Percentiles rank a stretch among this genome's conserved stretches.
These are phyloP conservation scores for Nelumbo lutea DNA, from an alignment of 164 flowering plant species.

Conservation along the genomic window DNA sequence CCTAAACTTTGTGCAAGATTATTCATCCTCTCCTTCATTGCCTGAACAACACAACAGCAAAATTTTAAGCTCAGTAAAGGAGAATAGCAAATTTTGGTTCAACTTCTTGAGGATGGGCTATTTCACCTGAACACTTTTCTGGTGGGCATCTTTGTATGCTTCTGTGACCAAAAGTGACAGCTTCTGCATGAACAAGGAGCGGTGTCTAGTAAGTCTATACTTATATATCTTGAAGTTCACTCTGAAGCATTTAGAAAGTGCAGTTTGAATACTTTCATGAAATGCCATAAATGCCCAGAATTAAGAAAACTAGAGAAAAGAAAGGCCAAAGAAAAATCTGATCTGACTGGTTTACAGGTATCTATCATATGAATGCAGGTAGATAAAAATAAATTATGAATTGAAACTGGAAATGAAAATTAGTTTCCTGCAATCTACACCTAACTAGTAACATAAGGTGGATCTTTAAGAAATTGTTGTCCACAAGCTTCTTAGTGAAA, in stretches of 20 bases:
- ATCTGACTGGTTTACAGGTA: too few species aligned
- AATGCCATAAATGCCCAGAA: not conserved
- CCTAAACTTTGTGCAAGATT: slow-evolving; percentile 94
- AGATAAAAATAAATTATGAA: too few species aligned
- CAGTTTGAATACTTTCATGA: not conserved
- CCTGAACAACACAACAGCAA: slow-evolving; percentile 34
- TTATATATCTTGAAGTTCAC: not conserved
- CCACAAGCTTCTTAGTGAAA: too few species aligned
- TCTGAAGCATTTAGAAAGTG: not conserved
- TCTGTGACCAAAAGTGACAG: slow-evolving; percentile 78
- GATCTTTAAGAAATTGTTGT: too few species aligned
- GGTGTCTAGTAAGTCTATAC: not conserved
- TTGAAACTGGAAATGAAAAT: too few species aligned
- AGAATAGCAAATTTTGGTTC: too few species aligned
- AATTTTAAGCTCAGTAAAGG: not conserved
- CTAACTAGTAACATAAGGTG: too few species aligned
- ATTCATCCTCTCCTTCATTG: slow-evolving; percentile 93
- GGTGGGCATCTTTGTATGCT: slow-evolving; percentile 95
- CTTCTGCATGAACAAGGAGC: slow-evolving; percentile 42
- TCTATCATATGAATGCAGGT: too few species aligned
- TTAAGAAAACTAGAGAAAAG: not conserved
- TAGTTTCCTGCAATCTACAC: too few species aligned
- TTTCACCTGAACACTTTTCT: slow-evolving; percentile 85
- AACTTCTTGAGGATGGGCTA: not conserved
- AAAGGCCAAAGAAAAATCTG: too few species aligned